Evolutionary conservation across 1,139 yeast species (phyloP), one percentile per base, ranked within the genome.

Genomic region (Saccharomyces pastorianus): DNA sequence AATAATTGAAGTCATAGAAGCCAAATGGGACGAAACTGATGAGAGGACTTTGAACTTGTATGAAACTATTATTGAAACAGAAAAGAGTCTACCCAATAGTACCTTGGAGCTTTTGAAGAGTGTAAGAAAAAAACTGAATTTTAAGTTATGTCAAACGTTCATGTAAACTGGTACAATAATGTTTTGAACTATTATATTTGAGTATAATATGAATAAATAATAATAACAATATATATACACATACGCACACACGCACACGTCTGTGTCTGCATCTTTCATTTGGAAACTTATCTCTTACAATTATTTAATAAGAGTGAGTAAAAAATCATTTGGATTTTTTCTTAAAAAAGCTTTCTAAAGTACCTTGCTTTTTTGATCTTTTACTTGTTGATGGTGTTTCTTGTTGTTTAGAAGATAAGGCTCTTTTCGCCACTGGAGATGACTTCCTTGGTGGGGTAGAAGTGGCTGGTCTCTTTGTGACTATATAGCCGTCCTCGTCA

Each of bases 401-500:
- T 50, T 46, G 56, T 42, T 54, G 48, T 42, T 48, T 53, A 25
- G 57, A 42, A 6, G 56, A 48, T 6, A 38, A 20, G 11, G 57
- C 41, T 11, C 63, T 17, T 38, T 48, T 53, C 9, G 31, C 46
- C 5, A 56, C 48, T 5, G 59, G 56, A 49, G 28, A 49, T 31
- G 25, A 50, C 53, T 7, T 59, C 50, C 34, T 46, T 34, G 48
- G 48, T 14, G 26, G 47, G 2, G 31, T 58, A 50, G 25, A 27
- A 32, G 53, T 47, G 26, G 34, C 54, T 28, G 47, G 55, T 27
- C 57, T 59, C 48, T 59, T 60, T 3, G 71, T 67, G 11, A 68
- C 71, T 31, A 61, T 63, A 52, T 67, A 68, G 6, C 71, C 71
- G 34, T 68, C 71, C 13, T 66, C 67, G 51, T 68, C 71, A 2